Base-by-base conservation (phyloP, 768 basidiomycete genomes). In the Hypholoma sublateritium region DNA sequence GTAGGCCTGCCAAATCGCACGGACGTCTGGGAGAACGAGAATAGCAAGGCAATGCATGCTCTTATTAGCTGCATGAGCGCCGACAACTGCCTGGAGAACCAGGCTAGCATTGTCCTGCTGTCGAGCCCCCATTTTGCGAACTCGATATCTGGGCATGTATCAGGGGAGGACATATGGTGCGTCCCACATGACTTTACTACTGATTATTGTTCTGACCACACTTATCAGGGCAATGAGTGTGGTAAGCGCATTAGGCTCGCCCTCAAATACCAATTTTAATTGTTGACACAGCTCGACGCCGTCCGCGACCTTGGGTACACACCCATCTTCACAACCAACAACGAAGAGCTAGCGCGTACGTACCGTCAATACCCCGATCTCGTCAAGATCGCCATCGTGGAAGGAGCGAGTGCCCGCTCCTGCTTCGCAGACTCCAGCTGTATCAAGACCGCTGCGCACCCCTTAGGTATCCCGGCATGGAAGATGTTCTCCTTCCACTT, bases 401-500 rank as follows among this genome's bases (percentile, higher is more conserved):
- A 53, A 45, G 52, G 52, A 11, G 4, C 52, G 5, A 12, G 16
- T 4, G 42, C 52, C 6, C 28, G 13, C 5, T n/a, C 32, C 28
- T 53, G 52, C 34, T 53, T 53, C 28, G 19, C 17, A 16, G 42
- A 42, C 28, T 25, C 28, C 6, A 44, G 34, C 6, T 53, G 52
- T 16, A 53, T 53, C 32, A 53, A 53, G 22, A 35, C 25, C 24
- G 28, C 43, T 2, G 43, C 25, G 5, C 52, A 53, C 35, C 52
- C 52, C 8, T 22, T 53, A 0, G 52, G 52, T 8, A 45, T 53
- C 17, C 52, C 52, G 12, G 52, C 52, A 16, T 53, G 52, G 52
- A 53, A 53, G 52, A 53, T 53, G 52, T 53, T 53, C 28, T 53
- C 52, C 11, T 53, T 53, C 17, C 52, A 53, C 19, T 53, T 53